Evolutionary conservation across 192 early-diverging fungal genomes (phyloP), one percentile per base, ranked within the genome.

Genomic region (Podila horticola): DNA sequence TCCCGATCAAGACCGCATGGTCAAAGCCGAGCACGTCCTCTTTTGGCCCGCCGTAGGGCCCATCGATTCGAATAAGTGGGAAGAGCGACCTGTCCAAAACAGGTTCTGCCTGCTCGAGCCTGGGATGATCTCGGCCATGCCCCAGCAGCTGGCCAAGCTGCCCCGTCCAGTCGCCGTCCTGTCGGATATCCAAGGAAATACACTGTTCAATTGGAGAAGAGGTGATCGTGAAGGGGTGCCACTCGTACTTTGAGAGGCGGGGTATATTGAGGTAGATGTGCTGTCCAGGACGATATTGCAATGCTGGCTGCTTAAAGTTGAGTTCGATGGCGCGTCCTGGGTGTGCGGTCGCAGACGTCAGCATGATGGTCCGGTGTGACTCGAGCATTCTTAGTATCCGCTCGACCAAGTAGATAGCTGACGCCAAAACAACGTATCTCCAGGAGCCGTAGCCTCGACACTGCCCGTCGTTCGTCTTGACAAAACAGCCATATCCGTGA

Each of bases 21-120:
- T 93, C 87, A 82, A 91, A 93, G 72, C 87, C 83, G 69, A 92
- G 90, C 50, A 93, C 88, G 73, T 94, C 91, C 71, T 94, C 91
- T 41, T 90, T 90, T 28, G 93, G 90, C 4, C 93, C 92, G 28
- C 95, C 94, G 84, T 90, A 96, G 8, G 95, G 92, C 2, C 95
- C 95, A 74, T 96, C 95, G 36, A 95, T 65, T 68, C 84, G 74
- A 64, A 96, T 87, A 22, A 66, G 72, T 34, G 93, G 93, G 26
- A 92, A 48, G 17, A 73, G 28, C 2, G 81, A 73, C 29, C 72
- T 69, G 58, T 88, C 87, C 10, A 31, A 59, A 29, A 75, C 61
- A 17, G 41, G 62, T 10, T 67, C 64, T 11, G 69, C 57, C 48
- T 72, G 69, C 30, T 71, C 68, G 4, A 83, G 51, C 24, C 70